These are phyloP conservation scores for Bacidia gigantensis DNA, from an alignment of 495 filamentous ascomycete species.

Conservation along the genomic window DNA sequence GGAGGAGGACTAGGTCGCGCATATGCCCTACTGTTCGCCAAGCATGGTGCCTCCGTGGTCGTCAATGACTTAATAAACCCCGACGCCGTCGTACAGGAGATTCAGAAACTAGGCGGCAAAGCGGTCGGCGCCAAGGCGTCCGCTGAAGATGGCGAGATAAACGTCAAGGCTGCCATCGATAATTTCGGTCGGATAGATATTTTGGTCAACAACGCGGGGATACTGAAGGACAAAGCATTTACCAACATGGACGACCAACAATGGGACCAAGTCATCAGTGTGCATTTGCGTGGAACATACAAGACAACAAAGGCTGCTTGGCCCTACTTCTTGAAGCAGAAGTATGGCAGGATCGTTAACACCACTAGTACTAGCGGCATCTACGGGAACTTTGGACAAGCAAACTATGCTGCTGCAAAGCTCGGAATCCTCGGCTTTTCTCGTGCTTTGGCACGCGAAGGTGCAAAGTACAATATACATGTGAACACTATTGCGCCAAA, in stretches of 20 bases:
- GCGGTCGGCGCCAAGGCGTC: conserved; percentile 88
- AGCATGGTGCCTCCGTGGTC: conserved; percentile 76
- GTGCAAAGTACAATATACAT: conserved; percentile 93
- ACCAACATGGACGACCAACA: conserved; percentile 90
- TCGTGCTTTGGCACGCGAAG: conserved; percentile 82
- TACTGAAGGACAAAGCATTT: conserved; percentile 95
- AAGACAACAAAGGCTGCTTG: conserved; percentile 96
- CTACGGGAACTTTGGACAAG: conserved; percentile 98
- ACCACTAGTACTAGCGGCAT: conserved; percentile 94
- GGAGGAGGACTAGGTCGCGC: conserved; percentile 84
- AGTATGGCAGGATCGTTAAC: conserved; percentile 94
- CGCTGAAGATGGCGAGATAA: conserved; percentile 83
- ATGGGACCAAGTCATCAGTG: conserved; percentile 85
- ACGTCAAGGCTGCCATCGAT: conserved; percentile 88
- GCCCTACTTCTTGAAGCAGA: conserved; percentile 97
- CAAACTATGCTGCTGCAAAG: conserved; percentile 96
- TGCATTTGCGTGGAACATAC: conserved; percentile 91
- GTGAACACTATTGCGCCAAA: conserved; percentile 98
- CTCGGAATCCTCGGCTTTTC: conserved; percentile 90
- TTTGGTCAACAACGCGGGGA: conserved; percentile 93
- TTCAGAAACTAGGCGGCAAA: conserved; percentile 77
- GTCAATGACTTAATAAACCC: conserved; percentile 93
- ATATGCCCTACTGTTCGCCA: conserved; percentile 85
- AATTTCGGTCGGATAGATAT: conserved; percentile 89
- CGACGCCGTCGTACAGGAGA: conserved; percentile 84